Percentiles rank a stretch among this genome's conserved stretches.
Evolutionary conservation across 257 asterid species (phyloP).

Genomic region (Leptodermis oblonga): DNA sequence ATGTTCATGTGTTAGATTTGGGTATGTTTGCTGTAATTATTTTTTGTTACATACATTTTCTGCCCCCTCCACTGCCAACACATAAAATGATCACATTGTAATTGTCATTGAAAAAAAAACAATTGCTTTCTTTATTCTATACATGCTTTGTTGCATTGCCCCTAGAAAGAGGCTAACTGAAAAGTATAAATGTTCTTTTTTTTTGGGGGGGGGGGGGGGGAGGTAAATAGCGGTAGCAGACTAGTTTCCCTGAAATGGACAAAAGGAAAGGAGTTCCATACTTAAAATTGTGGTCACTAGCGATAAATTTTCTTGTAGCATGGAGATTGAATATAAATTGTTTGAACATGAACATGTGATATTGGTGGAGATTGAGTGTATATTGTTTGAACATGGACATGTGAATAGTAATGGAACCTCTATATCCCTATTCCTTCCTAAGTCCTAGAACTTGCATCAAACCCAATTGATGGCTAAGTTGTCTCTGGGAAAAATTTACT

Average conservation of each 20-base stretch:
- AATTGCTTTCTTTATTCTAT: neutral
- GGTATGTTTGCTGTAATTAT: slow-evolving; percentile 48
- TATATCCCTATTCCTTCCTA: neutral
- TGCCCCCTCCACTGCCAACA: neutral
- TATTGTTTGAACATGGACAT: neutral
- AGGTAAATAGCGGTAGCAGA: neutral
- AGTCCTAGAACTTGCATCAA: neutral
- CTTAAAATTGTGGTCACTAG: too few species aligned
- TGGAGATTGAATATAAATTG: neutral
- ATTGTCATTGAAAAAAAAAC: too few species aligned
- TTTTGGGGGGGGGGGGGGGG: neutral
- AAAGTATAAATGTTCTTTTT: neutral
- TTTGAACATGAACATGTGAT: neutral
- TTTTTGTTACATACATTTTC: neutral
- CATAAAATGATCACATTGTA: neutral
- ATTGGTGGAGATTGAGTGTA: neutral
- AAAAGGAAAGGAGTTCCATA: neutral
- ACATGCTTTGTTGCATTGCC: neutral
- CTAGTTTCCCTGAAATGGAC: neutral
- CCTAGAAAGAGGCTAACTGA: neutral
- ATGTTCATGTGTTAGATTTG: slow-evolving; percentile 76
- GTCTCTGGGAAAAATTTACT: neutral
- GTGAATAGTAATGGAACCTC: neutral
- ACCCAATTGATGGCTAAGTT: neutral
- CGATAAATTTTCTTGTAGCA: neutral